Conservation (phyloP, 2,329 filamentous ascomycete genomes). For the Calonectria montana region DNA sequence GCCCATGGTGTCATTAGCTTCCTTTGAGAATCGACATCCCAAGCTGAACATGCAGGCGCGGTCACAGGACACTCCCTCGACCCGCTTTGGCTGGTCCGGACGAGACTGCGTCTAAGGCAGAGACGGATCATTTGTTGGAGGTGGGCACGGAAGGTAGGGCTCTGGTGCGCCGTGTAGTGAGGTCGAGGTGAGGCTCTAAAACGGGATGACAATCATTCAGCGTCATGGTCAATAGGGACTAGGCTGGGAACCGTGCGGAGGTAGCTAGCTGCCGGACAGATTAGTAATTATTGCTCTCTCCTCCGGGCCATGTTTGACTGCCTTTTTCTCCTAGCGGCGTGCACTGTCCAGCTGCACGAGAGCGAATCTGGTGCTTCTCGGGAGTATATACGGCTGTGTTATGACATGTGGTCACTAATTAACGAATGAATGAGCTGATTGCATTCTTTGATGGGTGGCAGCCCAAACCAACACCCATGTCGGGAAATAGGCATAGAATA, state of each 20-base stretch:
- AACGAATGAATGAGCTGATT: background rate
- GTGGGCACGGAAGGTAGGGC: background rate
- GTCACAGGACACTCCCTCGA: background rate
- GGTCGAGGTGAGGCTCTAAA: conserved; percentile 22
- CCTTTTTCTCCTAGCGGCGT: background rate
- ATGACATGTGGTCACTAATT: background rate
- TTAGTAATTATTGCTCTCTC: conserved; percentile 19
- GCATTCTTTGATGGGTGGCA: background rate
- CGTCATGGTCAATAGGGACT: conserved; percentile 29
- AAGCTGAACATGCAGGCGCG: background rate
- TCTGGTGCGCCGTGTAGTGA: conserved; percentile 18
- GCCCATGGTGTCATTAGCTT: background rate
- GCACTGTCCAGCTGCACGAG: background rate
- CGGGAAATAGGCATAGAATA: background rate
- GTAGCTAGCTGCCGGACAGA: too few relatives aligned
- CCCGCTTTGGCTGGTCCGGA: background rate
- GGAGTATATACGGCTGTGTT: background rate
- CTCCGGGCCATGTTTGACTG: background rate
- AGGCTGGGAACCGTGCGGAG: background rate
- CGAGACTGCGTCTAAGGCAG: background rate
- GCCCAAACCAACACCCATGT: background rate
- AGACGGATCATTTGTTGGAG: background rate
- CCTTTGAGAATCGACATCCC: too few relatives aligned
- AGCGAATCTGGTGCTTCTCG: background rate
- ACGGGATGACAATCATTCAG: conserved; percentile 19